Evolutionary conservation across 1,284 basidiomycete species (phyloP), one percentile per base, ranked within the genome.

Genomic region (Ceratobasidium sp.): DNA sequence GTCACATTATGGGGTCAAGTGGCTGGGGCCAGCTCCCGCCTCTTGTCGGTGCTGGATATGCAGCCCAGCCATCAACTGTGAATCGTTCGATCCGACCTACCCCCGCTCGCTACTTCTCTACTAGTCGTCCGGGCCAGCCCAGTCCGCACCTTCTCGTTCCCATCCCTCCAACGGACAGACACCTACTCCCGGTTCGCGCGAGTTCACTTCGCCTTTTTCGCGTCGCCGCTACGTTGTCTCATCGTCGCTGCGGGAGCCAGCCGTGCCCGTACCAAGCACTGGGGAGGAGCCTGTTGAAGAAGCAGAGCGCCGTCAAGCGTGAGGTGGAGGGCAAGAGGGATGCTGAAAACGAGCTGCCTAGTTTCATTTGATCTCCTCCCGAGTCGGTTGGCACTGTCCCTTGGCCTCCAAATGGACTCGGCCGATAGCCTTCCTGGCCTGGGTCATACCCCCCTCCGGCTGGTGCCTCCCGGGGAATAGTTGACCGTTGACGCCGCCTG

Each of bases 161-260:
- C 36, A 41, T 41, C n/a, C n/a, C n/a, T n/a, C n/a, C n/a, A 41
- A 41, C 36, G 36, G 36, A 41, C 36, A 41, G 6, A 41, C 36
- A 11, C 33, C 36, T 29, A 36, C 17, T 2, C 19, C 57, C 22
- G 27, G 44, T 7, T 45, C 29, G 27, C 48, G 51, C 15, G 66
- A 53, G 53, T 56, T 53, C 15, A 69, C 53, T 17, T 69, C 66
- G n/a, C 66, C 66, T 4, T 69, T n/a, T 69, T 47, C 48, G 66
- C 14, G 53, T 69, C 29, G 53, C 66, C 19, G 48, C 66, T 24
- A 19, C 53, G n/a, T n/a, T 69, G n/a, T 44, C 66, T 14, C 15
- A 41, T 17, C 50, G 65, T 29, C n/a, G 66, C 22, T 53, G 53
- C 2, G 66, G 66, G 7, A 53, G 51, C 22, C 50, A 36, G 22